A percentile compares a stretch with the other conserved stretches of the same genome.
Conservation (phyloP, 257 asterid genomes). For the Anisodus acutangulus region DNA sequence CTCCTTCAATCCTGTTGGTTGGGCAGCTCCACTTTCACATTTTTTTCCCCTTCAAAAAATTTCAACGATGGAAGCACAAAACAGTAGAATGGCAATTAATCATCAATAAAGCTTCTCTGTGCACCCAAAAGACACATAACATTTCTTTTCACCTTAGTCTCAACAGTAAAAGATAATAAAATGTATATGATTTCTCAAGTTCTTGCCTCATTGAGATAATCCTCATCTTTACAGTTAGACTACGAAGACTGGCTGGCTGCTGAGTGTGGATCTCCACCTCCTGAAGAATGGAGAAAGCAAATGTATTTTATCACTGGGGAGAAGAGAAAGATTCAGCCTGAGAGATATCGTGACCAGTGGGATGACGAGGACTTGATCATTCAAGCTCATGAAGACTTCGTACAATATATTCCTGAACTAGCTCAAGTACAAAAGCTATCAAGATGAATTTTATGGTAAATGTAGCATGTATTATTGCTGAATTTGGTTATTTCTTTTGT, state of each 20-base stretch:
- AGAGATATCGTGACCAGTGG: constrained; percentile 81
- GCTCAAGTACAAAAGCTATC: neutral
- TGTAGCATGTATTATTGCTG: neutral
- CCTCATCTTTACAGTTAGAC: constrained; percentile 58
- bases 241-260: constrained; percentile 84
- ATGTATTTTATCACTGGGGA: constrained; percentile 59
- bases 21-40: no score
- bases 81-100: no score
- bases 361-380: constrained; percentile 65
- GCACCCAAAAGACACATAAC: no score
- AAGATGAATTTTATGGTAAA: neutral
- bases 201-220: neutral
- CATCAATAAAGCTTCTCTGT: no score
- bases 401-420: constrained; percentile 30
- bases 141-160: no score
- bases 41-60: no score
- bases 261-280: constrained; percentile 51
- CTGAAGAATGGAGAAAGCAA: constrained; percentile 80
- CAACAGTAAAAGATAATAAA: no score
- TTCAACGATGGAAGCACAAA: no score
- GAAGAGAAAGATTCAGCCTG: constrained; percentile 59
- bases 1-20: no score
- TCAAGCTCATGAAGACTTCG: constrained; percentile 65
- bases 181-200: no score
- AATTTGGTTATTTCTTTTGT: neutral